Base-by-base conservation (phyloP, 345 rosid species). In the Chamaenerion angustifolium region DNA sequence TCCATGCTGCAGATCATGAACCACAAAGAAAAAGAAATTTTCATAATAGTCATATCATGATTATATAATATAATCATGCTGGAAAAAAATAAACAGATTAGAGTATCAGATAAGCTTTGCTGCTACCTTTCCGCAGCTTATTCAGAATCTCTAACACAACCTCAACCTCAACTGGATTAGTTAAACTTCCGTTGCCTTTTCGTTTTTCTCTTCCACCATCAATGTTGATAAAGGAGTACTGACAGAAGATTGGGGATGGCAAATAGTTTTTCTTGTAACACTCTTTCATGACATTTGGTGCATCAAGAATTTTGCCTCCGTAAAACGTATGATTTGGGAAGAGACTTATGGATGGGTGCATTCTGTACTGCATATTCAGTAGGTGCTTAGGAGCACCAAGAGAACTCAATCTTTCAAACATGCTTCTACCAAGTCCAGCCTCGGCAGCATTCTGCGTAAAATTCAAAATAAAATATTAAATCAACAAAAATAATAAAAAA, bases 1-100 rank as follows among this genome's bases (percentile, higher is more conserved):
- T 43, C 60, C 68, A 63, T 2, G 56, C 72, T 68, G 61, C 56
- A 49, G 46, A 31, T 31, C 25, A 5, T 31, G 37, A 49, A 21
- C 40, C 19, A 10, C 14, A 43, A 31, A 31, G 8, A 3, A 31
- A 31, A 31, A 31, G 10, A 7, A 31, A 31, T 27, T 31, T 8
- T 31, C 8, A 31, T 4, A 31, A 8, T 3, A 31, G 37, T 5
- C 2, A 2, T 2, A 23, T 5, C 27, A 23, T 5, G 5, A 5
- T 5, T 23, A n/a, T n/a, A n/a, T n/a, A 31, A 31, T 1, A 31
- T 31, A 31, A 31, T 31, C 37, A 31, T 31, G 37, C 5, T 5
- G 7, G 16, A 10, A 23, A 31, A 31, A 2, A 1, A 31, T 31
- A 31, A 31, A 21, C 25, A 2, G 5, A 2, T 5, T 2, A 5